Conservation (phyloP, 768 basidiomycete species). For the Lactifluus echinatus region DNA sequence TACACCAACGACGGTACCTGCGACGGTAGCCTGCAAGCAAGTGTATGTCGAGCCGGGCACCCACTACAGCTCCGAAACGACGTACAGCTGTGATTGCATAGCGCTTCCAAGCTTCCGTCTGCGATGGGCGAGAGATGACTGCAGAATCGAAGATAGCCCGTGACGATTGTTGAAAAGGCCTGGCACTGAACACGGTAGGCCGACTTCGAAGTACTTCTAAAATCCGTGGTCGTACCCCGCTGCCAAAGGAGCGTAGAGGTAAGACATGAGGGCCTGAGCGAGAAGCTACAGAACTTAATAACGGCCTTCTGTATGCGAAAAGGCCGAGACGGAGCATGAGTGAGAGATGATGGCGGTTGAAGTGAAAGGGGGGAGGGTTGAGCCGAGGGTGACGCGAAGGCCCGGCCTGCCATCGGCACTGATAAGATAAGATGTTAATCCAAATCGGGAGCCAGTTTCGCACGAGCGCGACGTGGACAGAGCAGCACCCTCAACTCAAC, state of each 20-base stretch:
- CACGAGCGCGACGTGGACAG: not conserved
- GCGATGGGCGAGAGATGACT: conserved; percentile 30
- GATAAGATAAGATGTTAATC: conserved; percentile 14
- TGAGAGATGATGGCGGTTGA: conserved; percentile 1
- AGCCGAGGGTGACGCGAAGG: not conserved
- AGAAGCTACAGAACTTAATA: conserved; percentile 19
- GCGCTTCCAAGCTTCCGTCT: conserved; percentile 38
- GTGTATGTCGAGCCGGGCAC: too few species aligned
- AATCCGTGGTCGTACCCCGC: conserved; percentile 27
- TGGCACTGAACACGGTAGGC: conserved; percentile 21
- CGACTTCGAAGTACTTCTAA: conserved; percentile 27
- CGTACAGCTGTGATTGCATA: conserved; percentile 47
- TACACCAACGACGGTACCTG: conserved; percentile 54
- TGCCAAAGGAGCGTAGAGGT: conserved; percentile 26
- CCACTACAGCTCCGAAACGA: conserved; percentile 3
- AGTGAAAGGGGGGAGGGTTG: not conserved
- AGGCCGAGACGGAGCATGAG: conserved; percentile 26
- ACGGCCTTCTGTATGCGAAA: conserved; percentile 21
- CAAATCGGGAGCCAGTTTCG: not conserved
- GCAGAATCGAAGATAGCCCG: conserved; percentile 46
- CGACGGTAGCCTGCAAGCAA: conserved; percentile 52
- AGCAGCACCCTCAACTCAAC: too few species aligned
- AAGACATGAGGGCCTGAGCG: conserved; percentile 21
- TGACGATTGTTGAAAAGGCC: conserved; percentile 25
- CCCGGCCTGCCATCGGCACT: not conserved